These are phyloP conservation scores for Cyphellophora attinorum DNA, from an alignment of 2,329 filamentous ascomycete genomes.

Conservation along the genomic window DNA sequence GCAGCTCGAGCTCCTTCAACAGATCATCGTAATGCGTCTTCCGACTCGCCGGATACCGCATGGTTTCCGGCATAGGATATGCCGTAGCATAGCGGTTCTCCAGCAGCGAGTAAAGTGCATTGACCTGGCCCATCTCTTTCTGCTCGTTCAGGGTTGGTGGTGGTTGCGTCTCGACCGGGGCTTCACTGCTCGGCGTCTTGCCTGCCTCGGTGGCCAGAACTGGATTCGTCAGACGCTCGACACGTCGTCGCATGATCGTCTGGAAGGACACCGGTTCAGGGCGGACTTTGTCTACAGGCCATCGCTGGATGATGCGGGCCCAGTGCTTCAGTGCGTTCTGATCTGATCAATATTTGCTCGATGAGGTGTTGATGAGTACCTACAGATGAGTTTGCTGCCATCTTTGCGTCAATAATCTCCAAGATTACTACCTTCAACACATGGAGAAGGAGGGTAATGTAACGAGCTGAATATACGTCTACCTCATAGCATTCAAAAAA, in stretches of 20 bases:
- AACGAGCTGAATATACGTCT: not conserved
- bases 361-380: constrained; percentile 5
- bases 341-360: constrained; percentile 1
- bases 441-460: not conserved
- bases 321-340: constrained; percentile 27
- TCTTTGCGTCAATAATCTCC: constrained; percentile 6
- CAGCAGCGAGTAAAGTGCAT: constrained; percentile 51
- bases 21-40: constrained; percentile 44
- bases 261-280: constrained; percentile 36
- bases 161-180: constrained; percentile 12
- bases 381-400: constrained; percentile 23
- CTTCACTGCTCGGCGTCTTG: constrained; percentile 13
- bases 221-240: constrained; percentile 11
- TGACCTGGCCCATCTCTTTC: constrained; percentile 38
- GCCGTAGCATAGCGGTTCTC: constrained; percentile 47
- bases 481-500: too few relatives aligned
- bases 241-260: constrained; percentile 18
- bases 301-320: constrained; percentile 31
- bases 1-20: constrained; percentile 45
- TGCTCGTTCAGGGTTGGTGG: constrained; percentile 19
- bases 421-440: not conserved
- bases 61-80: constrained; percentile 36
- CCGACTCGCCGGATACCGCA: constrained; percentile 41
- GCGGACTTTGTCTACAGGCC: constrained; percentile 34
- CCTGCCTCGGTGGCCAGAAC: constrained; percentile 5